Conservation (phyloP, 1,139 yeast species). For the Torulaspora pretoriensis region DNA sequence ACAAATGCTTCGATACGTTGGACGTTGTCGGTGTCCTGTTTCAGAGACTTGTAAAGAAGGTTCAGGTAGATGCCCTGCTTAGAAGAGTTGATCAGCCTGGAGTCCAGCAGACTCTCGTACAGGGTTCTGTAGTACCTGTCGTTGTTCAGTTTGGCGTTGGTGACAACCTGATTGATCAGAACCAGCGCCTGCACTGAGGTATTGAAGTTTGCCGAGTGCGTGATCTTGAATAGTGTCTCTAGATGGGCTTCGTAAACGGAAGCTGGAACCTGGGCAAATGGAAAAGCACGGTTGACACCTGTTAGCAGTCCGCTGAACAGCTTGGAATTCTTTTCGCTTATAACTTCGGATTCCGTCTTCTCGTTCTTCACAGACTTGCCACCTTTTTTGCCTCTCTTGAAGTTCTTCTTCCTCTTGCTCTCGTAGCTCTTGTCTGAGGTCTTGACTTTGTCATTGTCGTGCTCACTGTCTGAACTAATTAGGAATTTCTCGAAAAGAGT, state of each 20-base stretch:
- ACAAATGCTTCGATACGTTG: slow-evolving; percentile 83
- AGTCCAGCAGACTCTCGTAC: slow-evolving; percentile 85
- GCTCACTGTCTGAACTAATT: slow-evolving; percentile 58
- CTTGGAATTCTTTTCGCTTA: slow-evolving; percentile 81
- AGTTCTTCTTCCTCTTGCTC: slow-evolving; percentile 50
- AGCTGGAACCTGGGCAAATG: slow-evolving; percentile 75
- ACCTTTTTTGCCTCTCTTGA: slow-evolving; percentile 67
- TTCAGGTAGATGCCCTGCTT: slow-evolving; percentile 88
- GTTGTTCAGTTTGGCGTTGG: slow-evolving; percentile 51
- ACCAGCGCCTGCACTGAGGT: slow-evolving; percentile 91
- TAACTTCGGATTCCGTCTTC: slow-evolving; percentile 64
- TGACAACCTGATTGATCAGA: slow-evolving; percentile 70
- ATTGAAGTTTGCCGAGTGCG: slow-evolving; percentile 91
- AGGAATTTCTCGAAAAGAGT: slow-evolving; percentile 80
- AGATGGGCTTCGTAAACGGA: slow-evolving; percentile 73
- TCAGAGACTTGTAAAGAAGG: slow-evolving; percentile 76
- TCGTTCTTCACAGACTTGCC: slow-evolving; percentile 68
- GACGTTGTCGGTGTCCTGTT: slow-evolving; percentile 55
- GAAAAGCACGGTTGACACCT: slow-evolving; percentile 95
- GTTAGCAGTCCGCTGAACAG: slow-evolving; percentile 87
- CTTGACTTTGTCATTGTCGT: slow-evolving; percentile 35
- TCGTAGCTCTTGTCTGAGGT: slow-evolving; percentile 38
- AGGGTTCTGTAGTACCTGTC: slow-evolving; percentile 85
- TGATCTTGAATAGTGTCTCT: slow-evolving; percentile 79
- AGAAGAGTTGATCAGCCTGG: slow-evolving; percentile 75